Evolutionary conservation across 768 basidiomycete species (phyloP), one percentile per base, ranked within the genome.

Genomic region (Hygrocybe coccinea): DNA sequence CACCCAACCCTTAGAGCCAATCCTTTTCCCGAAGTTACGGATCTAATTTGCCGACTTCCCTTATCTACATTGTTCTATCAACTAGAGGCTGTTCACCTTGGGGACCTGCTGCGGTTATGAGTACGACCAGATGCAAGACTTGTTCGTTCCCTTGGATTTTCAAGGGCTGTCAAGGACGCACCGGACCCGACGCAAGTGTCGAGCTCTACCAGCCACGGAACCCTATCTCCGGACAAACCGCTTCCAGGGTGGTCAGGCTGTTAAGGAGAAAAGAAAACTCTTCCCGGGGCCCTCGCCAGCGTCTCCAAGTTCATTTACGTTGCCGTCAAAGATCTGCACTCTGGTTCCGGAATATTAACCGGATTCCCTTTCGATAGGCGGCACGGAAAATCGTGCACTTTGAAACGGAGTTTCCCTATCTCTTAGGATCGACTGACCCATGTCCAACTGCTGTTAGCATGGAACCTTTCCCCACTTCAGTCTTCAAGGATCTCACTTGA

Each of bases 401-500:
- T n/a, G n/a, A n/a, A n/a, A n/a, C n/a, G 56, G 56, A 57, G 56
- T 36, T 57, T 57, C 56, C 56, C 56, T 57, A 57, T 57, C 78
- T 81, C 82, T 84, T 84, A 84, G 82, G 84, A 86, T 84, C 83
- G 83, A 85, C 84, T 87, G 77, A 86, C 84, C 84, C 84, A 82
- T 85, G 84, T 85, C 80, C 85, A 86, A 86, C 83, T 84, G 82
- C 83, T 85, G 84, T 86, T 85, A 84, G 80, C 85, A 85, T 81
- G 83, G 83, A 85, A 85, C 85, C 84, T 84, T 86, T 87, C 84
- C n/a, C n/a, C n/a, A n/a, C n/a, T n/a, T n/a, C n/a, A n/a, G n/a
- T n/a, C n/a, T n/a, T n/a, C n/a, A n/a, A 85, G 82, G 85, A 78
- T 85, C 84, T 84, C 84, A 83, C 81, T 85, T 83, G 85, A 85